These are phyloP conservation scores for Gracilaria gracilis DNA, from an alignment of 23 red algal genomes.

Conservation along the genomic window DNA sequence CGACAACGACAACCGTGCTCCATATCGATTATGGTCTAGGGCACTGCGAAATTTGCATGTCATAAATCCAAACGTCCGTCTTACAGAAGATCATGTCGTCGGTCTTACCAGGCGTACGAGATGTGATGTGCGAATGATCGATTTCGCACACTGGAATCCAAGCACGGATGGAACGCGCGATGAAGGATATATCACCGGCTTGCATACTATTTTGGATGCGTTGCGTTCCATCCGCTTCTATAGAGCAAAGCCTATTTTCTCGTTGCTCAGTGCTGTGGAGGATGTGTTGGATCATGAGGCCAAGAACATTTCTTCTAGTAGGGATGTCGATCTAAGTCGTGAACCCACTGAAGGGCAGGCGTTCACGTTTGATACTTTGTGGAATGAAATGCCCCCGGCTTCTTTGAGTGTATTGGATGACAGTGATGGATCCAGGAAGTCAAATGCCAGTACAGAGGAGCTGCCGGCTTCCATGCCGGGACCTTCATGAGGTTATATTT, in stretches of 20 bases:
- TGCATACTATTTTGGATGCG: slow-evolving; percentile 56
- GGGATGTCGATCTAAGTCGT: not conserved
- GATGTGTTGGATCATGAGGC: slow-evolving; percentile 21
- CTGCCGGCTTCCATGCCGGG: not conserved
- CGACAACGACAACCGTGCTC: slow-evolving; percentile 75
- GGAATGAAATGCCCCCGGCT: slow-evolving; percentile 6
- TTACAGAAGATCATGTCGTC: slow-evolving; percentile 57
- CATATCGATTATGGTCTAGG: slow-evolving; percentile 60
- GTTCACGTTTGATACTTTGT: slow-evolving; percentile 36
- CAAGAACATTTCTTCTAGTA: not conserved
- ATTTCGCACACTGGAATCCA: slow-evolving; percentile 65
- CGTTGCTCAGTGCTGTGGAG: slow-evolving; percentile 47
- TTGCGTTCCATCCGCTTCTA: slow-evolving; percentile 47
- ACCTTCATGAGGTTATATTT: not conserved
- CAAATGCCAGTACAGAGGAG: not conserved
- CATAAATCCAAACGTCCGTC: slow-evolving; percentile 38
- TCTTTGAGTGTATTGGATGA: not conserved
- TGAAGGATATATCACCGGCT: slow-evolving; percentile 69
- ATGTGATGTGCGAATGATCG: slow-evolving; percentile 79
- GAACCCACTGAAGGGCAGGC: slow-evolving; percentile 14
- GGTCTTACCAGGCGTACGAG: slow-evolving; percentile 56
- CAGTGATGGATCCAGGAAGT: not conserved
- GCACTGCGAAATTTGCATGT: slow-evolving; percentile 43
- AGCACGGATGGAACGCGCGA: slow-evolving; percentile 27
- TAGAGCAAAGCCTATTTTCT: slow-evolving; percentile 66